Evolutionary conservation across 1,139 yeast species (phyloP), one percentile per base, ranked within the genome.

Genomic region (Suhomyces wounanorum): DNA sequence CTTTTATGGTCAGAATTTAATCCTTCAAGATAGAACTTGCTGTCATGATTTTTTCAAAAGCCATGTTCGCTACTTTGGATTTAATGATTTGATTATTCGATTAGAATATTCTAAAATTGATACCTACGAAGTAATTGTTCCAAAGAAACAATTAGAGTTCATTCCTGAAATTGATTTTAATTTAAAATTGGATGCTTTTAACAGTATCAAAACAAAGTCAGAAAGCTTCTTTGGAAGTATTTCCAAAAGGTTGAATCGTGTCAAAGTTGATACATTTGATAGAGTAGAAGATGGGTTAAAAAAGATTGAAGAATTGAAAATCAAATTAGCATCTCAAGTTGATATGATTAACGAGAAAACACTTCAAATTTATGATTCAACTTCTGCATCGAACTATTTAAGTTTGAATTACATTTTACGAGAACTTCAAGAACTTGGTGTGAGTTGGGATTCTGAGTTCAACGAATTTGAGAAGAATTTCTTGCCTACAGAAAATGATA

Each of bases 401-500:
- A 79, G 84, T 9, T 69, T 95, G 59, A 94, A 95, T 62, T 73
- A 81, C 0, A 80, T 88, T 2, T 70, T 90, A 23, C 73, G 96
- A 58, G 80, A 80, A 43, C 76, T 94, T 25, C 97, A 94, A 62
- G 92, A 87, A 54, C 72, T 85, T 46, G 95, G 96, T 4, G 92
- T 90, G 23, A 79, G 75, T 44, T 95, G 99, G 99, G 97, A 94
- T 67, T 65, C 70, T 26, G 96, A 88, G 53, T 91, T 95, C 62
- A 79, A 82, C 43, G 89, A 84, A n/a, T 91, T 94, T 69, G 97
- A 89, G 56, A 79, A 79, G 48, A 78, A 77, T 28, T 94, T 80
- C 62, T 79, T 94, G 53, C 98, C 98, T 0, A 85, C 96, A 14
- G 99, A 95, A 66, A 89, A 87, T 62, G 99, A 95, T 76, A 89